Base-by-base conservation (phyloP, 306 rosid genomes). In the Rubus idaeus region DNA sequence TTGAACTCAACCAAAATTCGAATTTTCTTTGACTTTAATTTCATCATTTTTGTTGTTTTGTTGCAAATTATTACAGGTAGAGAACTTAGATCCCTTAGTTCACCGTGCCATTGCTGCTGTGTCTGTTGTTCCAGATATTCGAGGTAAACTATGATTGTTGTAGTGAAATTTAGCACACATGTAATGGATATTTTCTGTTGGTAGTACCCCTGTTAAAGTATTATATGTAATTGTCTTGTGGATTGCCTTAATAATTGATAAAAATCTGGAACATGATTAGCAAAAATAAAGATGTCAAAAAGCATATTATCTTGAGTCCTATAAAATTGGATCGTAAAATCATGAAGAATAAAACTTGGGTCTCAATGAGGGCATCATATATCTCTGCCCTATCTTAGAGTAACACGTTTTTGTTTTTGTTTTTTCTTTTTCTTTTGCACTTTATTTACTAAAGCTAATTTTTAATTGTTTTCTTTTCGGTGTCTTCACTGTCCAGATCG, bases 51-150 rank as follows among this genome's bases (percentile, higher is more conserved):
- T 74, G 44, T 78, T 60, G 53, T 72, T 51, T 64, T 84, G 72
- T 77, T 69, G 78, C 67, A 60, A 58, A n/a, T 78, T 80, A 76
- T 75, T 73, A 65, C 79, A 94, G 98, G 72, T 92, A 70, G 97
- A 90, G 70, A 88, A 82, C 81, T 77, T 95, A 76, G 97, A 95
- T 65, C 84, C 91, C 68, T 81, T 95, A 69, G 91, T 90, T 82
- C 97, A 85, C 46, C 92, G 97, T 40, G 97, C 97, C 46, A 84
- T 95, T 69, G 49, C 81, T n/a, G 87, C 93, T 41, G 88, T 93
- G 52, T 86, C 90, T 77, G 74, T 84, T 77, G 80, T 82, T 84
- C 96, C 96, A 41, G 97, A 95, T 89, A 87, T 95, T 80, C 92
- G 80, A 87, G 96, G 98, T 91, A 81, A 61, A 75, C 63, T 72